Percentiles rank a stretch among this genome's conserved stretches.
Evolutionary conservation across 345 rosid species (phyloP).

Genomic region (Aurinia saxatilis): DNA sequence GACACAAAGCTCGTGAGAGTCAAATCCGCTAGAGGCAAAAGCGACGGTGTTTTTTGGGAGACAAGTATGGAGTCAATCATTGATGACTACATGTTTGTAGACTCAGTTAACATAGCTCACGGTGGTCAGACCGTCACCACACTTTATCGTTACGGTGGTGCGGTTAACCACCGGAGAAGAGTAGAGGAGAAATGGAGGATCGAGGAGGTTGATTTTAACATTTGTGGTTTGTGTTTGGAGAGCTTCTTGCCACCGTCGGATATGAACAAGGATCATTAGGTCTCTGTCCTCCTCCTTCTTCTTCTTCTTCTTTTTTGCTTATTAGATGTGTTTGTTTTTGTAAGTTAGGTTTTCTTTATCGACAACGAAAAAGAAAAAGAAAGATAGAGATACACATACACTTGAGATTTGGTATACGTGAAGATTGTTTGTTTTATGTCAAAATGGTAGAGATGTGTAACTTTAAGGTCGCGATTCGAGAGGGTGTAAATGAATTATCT

Average conservation of each 20-base stretch:
- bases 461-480: background rate
- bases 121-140: slow-evolving; percentile 57
- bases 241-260: slow-evolving; percentile 87
- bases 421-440: background rate
- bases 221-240: slow-evolving; percentile 65
- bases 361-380: background rate
- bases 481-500: background rate
- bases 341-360: background rate
- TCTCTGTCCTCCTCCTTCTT: too few relatives aligned
- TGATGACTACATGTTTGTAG: slow-evolving; percentile 57
- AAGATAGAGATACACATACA: background rate
- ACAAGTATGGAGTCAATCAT: slow-evolving; percentile 61
- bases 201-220: slow-evolving; percentile 89
- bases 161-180: slow-evolving; percentile 56
- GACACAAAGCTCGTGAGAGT: slow-evolving; percentile 70
- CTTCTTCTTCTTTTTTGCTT: background rate
- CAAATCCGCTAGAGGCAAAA: slow-evolving; percentile 39
- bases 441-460: slow-evolving; percentile 1
- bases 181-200: slow-evolving; percentile 89
- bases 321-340: background rate
- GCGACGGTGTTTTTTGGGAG: slow-evolving; percentile 68
- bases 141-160: slow-evolving; percentile 56
- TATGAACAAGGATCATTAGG: slow-evolving; percentile 47
- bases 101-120: slow-evolving; percentile 72
- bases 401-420: background rate